Evolutionary conservation across 2,329 filamentous ascomycete genomes (phyloP), one percentile per base, ranked within the genome.

Genomic region (Epichloe gansuensis): DNA sequence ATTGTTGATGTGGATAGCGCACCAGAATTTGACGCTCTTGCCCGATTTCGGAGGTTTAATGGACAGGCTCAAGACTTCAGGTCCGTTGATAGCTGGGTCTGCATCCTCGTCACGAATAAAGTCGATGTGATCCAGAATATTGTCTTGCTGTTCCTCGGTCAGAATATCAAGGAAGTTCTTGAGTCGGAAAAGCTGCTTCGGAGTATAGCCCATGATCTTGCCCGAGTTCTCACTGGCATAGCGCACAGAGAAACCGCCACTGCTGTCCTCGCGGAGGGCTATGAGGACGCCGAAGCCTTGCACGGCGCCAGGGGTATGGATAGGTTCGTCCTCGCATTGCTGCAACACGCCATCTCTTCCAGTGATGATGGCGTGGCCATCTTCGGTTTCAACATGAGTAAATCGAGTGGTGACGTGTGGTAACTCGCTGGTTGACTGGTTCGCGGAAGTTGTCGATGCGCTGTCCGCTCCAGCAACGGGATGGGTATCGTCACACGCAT

Each of bases 251-350:
- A 93, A 76, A 41, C 78, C 80, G 3, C 84, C 85, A 39, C 86
- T 82, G 0, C 70, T 63, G 51, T 88, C 82, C 64, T 91, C 86
- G 51, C 83, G 78, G 21, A 95, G 67, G 0, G 84, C 88, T 35
- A 95, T 61, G 25, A 95, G 71, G 4, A 87, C 74, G 1, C 90
- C 90, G 59, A 95, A 95, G 1, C 80, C 76, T 64, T 95, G 90
- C 0, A 91, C 71, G 1, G 87, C 86, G 37, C 89, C 89, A 1
- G 90, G 90, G 1, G 89, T 85, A 58, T 91, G 88, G 28, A 95
- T 95, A 0, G 90, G 89, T 61, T 95, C 90, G 61, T 95, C 90
- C 66, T 95, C 90, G 62, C 90, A 95, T 50, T 82, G 78, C 63
- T 94, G 86, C 45, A 93, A 70, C 1, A 76, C 80, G 2, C 82